Base-by-base conservation (phyloP, 208 protist species). In the Porcisia hertigi region DNA sequence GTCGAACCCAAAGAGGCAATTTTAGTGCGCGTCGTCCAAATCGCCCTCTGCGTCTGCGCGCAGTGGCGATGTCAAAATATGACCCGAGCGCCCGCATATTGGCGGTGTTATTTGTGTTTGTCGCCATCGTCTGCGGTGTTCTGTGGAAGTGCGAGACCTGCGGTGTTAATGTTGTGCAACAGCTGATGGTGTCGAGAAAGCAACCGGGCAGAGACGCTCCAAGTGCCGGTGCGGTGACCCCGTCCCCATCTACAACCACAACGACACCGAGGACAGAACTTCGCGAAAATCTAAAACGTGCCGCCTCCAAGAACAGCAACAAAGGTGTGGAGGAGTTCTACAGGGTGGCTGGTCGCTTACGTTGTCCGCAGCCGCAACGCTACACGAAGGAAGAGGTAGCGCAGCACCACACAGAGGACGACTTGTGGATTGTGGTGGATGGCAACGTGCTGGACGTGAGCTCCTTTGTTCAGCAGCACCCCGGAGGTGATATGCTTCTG, bases 381-480 rank as follows among this genome's bases (percentile, higher is more conserved):
- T 91, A 84, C 81, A 88, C 86, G 2, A n/a, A 52, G 20, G 80
- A 86, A 20, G 90, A 95, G 41, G 67, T 96, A 47, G 82, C 83
- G 7, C 53, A 11, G 53, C 93, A 95, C 71, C 54, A 30, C 8
- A 86, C 74, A 0, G 65, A 45, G 0, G 69, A 84, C 23, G 89
- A 94, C 67, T 71, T 94, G 54, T 97, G 88, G 88, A 69, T 97
- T 25, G 85, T 93, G 14, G 82, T 97, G 14, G 82, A 94, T 53
- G 82, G 81, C 14, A 93, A 92, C 75, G 91, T 95, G 62, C 74
- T 95, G 30, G 81, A 95, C 71, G 71, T 97, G 45, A 97, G 84
- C 66, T 52, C 52, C 3, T 94, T 94, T 59, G 69, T 88, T 3
- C 8, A 39, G 6, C 74, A 91, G 0, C 92, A 96, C 64, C 92